phyloP scores from a whole-genome alignment of 495 filamentous ascomycete genomes.

The Beverwykella pulmonaria region DNA sequence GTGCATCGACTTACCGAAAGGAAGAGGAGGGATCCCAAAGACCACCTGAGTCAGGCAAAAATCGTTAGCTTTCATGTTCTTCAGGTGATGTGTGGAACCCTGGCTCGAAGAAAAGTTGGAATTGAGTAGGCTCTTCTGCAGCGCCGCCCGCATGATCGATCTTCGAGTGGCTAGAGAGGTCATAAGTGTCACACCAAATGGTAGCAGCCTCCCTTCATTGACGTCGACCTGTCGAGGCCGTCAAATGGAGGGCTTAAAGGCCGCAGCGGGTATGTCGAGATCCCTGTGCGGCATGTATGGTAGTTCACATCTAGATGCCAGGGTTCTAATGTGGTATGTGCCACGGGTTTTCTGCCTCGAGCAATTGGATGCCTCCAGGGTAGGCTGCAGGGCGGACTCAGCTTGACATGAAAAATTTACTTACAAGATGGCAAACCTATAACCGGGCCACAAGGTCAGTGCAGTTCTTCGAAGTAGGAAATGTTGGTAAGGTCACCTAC shows the following conservation, averaged over 20 bases:
- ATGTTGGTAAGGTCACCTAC: slow-evolving; percentile 13
- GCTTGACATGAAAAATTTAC: slow-evolving; percentile 42
- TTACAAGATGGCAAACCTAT: slow-evolving; percentile 84
- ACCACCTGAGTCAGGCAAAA: slow-evolving; percentile 68
- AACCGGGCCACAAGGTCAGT: too few relatives aligned
- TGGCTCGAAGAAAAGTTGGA: slow-evolving; percentile 24
- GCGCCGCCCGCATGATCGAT: slow-evolving; percentile 40
- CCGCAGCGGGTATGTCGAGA: slow-evolving; percentile 6
- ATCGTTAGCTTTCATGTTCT: slow-evolving; percentile 25
- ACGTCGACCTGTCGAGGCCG: slow-evolving; percentile 2
- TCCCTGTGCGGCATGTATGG: slow-evolving; percentile 10
- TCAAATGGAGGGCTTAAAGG: slow-evolving; percentile 4
- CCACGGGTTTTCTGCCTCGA: slow-evolving; percentile 14
- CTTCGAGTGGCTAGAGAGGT: slow-evolving; percentile 32
- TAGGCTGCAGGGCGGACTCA: slow-evolving; percentile 28
- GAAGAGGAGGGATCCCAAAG: slow-evolving; percentile 87
- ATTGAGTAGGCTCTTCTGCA: slow-evolving; percentile 39
- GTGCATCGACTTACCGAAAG: slow-evolving; percentile 45
- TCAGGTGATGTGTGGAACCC: slow-evolving; percentile 24
- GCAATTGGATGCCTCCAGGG: slow-evolving; percentile 9
- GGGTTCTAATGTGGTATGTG: slow-evolving; percentile 15
- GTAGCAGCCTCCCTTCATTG: background rate
- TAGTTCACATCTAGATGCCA: slow-evolving; percentile 12
- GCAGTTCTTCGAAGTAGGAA: too few relatives aligned
- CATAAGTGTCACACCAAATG: slow-evolving; percentile 30